These are phyloP conservation scores for Populus alba DNA, from an alignment of 345 rosid genomes.

Conservation along the genomic window DNA sequence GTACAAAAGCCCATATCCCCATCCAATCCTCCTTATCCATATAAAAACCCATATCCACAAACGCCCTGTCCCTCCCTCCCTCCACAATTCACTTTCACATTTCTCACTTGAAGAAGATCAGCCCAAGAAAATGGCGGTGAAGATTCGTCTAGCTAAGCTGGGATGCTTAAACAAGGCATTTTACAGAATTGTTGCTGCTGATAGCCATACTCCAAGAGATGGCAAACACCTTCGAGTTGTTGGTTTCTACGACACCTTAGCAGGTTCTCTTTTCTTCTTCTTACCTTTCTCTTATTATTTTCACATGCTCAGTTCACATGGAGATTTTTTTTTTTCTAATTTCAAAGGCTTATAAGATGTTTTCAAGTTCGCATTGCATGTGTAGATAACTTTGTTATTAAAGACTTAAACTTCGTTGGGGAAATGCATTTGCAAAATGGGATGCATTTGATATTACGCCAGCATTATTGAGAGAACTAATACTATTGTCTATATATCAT, in stretches of 20 bases:
- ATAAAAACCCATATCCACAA: neutral
- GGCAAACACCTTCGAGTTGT: neutral
- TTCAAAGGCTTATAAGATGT: too few relatives aligned
- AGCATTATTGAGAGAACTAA: too few relatives aligned
- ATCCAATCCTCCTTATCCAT: neutral
- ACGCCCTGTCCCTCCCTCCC: neutral
- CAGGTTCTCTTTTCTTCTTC: neutral
- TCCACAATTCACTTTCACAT: neutral
- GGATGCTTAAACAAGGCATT: neutral
- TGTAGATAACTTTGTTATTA: too few relatives aligned
- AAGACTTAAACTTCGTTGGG: too few relatives aligned
- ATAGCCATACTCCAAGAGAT: neutral
- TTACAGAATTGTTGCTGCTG: neutral
- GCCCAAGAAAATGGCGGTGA: neutral
- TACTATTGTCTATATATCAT: too few relatives aligned
- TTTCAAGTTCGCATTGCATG: too few relatives aligned
- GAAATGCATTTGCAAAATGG: too few relatives aligned
- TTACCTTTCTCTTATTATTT: too few relatives aligned
- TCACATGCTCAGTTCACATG: too few relatives aligned
- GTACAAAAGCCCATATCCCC: neutral
- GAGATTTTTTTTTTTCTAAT: too few relatives aligned
- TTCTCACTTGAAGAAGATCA: neutral
- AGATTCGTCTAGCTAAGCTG: neutral
- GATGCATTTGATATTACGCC: too few relatives aligned
- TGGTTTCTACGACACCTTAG: conserved; percentile 1